Conservation (phyloP, 306 rosid genomes). For the Pterocarpus macrocarpus region DNA sequence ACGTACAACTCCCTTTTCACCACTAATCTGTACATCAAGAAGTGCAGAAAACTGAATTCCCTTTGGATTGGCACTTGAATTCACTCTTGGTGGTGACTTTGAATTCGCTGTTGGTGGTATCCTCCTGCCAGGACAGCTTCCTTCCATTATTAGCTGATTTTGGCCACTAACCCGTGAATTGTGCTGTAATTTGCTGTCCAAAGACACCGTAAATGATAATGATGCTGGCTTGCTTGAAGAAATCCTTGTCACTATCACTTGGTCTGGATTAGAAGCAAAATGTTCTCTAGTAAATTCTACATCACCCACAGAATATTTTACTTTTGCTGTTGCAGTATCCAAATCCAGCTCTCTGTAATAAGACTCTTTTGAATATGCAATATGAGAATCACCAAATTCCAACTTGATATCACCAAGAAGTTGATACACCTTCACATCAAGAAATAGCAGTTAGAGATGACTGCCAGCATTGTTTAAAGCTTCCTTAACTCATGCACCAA, state of each 20-base stretch:
- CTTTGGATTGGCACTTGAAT: constrained; percentile 60
- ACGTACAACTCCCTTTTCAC: constrained; percentile 62
- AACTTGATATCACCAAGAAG: constrained; percentile 83
- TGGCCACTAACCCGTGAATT: constrained; percentile 58
- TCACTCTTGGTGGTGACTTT: background rate
- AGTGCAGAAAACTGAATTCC: constrained; percentile 85
- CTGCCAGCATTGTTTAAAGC: constrained; percentile 6
- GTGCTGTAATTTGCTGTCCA: constrained; percentile 82
- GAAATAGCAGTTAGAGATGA: constrained; percentile 39
- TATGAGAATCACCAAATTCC: constrained; percentile 81
- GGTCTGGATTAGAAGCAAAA: constrained; percentile 81
- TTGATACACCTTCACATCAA: constrained; percentile 77
- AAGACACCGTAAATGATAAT: constrained; percentile 71
- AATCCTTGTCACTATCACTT: constrained; percentile 79
- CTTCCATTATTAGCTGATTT: constrained; percentile 72
- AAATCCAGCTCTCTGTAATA: constrained; percentile 84
- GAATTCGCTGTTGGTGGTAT: constrained; percentile 49
- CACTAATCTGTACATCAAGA: constrained; percentile 82
- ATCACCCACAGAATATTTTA: constrained; percentile 76
- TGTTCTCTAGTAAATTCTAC: constrained; percentile 84
- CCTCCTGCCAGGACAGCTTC: constrained; percentile 79
- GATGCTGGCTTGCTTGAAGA: constrained; percentile 77
- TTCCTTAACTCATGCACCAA: constrained; percentile 28
- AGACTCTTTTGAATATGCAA: constrained; percentile 63
- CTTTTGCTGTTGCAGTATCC: constrained; percentile 74